phyloP scores from a whole-genome alignment of 2,329 filamentous ascomycete species.

The Sphaerulina populicola region DNA sequence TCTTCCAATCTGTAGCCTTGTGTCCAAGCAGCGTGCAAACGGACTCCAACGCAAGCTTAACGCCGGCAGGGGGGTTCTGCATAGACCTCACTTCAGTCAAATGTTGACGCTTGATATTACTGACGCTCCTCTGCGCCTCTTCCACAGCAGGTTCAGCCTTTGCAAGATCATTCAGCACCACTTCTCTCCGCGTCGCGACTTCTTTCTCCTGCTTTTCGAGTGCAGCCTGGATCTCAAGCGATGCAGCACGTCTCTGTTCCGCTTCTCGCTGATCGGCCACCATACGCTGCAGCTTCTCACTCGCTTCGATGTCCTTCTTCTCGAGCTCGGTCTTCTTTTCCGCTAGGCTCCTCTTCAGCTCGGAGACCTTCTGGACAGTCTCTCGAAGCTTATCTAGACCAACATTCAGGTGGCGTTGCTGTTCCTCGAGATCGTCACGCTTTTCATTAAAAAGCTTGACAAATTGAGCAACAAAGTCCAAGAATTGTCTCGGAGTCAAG shows the following conservation, averaged over 20 bases:
- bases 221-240: conserved; percentile 77
- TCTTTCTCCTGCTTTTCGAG: conserved; percentile 84
- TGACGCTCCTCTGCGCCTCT: conserved; percentile 91
- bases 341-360: conserved; percentile 79
- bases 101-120: conserved; percentile 96
- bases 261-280: conserved; percentile 91
- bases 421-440: conserved; percentile 94
- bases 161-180: conserved; percentile 80
- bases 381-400: conserved; percentile 95
- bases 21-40: conserved; percentile 92
- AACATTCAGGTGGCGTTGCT: conserved; percentile 95
- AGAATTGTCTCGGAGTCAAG: conserved; percentile 90
- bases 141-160: conserved; percentile 86
- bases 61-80: conserved; percentile 82
- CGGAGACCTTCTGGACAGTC: conserved; percentile 93
- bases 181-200: conserved; percentile 71
- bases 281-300: conserved; percentile 96
- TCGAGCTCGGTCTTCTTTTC: conserved; percentile 92
- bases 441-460: conserved; percentile 97
- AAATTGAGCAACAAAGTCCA: conserved; percentile 97
- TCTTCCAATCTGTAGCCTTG: conserved; percentile 84
- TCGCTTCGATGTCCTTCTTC: conserved; percentile 87
- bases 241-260: conserved; percentile 79
- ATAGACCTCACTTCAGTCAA: conserved; percentile 96
- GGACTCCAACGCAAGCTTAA: conserved; percentile 87